phyloP scores from a whole-genome alignment of 1,284 basidiomycete genomes.

The Naganishia cerealis region DNA sequence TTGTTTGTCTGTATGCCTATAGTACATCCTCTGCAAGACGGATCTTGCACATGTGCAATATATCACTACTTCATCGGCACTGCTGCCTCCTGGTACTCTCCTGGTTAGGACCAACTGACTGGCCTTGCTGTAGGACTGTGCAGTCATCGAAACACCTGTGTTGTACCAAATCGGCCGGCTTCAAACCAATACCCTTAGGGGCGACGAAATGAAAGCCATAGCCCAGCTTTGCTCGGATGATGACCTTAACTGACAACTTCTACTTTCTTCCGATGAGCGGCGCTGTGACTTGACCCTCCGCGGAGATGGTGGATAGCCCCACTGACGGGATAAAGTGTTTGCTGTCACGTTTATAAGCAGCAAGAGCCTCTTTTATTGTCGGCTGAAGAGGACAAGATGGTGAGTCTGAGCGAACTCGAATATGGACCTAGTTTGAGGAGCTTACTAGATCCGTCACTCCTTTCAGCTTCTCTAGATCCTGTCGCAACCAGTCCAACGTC shows the following conservation, averaged over 20 bases:
- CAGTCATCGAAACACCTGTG: too few relatives aligned
- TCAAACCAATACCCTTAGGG: too few relatives aligned
- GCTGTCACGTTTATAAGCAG: slow-evolving; percentile 24
- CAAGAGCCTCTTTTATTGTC: slow-evolving; percentile 22
- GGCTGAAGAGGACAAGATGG: not conserved
- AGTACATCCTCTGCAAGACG: too few relatives aligned
- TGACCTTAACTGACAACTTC: not conserved
- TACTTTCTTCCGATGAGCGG: slow-evolving; percentile 14
- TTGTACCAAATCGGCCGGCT: too few relatives aligned
- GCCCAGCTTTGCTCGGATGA: not conserved
- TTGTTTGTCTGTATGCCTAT: too few relatives aligned
- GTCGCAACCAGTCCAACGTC: slow-evolving; percentile 51
- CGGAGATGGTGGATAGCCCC: slow-evolving; percentile 20
- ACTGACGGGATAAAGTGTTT: slow-evolving; percentile 33
- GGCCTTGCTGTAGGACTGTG: too few relatives aligned
- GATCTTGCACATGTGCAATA: too few relatives aligned
- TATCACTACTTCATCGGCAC: too few relatives aligned
- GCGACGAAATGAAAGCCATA: too few relatives aligned
- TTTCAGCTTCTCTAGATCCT: slow-evolving; percentile 47
- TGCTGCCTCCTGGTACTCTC: too few relatives aligned
- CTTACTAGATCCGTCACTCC: slow-evolving; percentile 46
- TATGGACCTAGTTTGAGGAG: not conserved
- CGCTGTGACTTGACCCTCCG: not conserved
- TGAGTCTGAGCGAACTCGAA: not conserved
- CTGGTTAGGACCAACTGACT: too few relatives aligned